A percentile compares a stretch with the other conserved stretches of the same genome.
Conservation (phyloP, 169 alveolate species). For the Plasmodium gonderi region DNA sequence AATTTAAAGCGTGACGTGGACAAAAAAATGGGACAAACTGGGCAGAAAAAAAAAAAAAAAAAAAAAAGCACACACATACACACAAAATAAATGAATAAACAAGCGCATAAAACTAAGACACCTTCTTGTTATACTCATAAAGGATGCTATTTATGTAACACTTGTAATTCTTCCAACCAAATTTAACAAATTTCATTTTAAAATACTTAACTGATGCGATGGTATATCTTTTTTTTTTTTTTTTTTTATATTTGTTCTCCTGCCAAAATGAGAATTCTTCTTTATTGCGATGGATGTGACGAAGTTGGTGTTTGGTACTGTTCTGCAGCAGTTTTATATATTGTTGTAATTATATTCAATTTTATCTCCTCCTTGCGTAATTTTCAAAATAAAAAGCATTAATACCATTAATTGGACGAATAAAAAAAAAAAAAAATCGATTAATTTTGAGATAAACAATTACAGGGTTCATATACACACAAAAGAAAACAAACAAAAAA, state of each 20-base stretch:
- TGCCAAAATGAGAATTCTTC: neutral
- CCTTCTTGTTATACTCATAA: neutral
- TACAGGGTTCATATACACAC: neutral
- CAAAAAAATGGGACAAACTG: neutral
- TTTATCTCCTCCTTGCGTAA: neutral
- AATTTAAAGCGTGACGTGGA: neutral
- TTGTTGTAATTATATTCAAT: neutral
- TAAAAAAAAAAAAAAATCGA: neutral
- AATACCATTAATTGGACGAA: constrained; percentile 6
- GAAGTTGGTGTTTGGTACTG: neutral
- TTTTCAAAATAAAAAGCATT: neutral
- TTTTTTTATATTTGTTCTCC: neutral
- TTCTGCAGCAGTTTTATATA: neutral
- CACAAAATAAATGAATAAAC: neutral
- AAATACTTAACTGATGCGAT: neutral
- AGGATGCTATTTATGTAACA: neutral
- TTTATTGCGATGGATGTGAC: neutral
- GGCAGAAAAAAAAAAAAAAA: neutral
- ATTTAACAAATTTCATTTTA: neutral
- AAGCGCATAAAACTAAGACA: constrained; percentile 7
- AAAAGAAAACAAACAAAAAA: neutral
- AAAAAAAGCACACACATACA: neutral
- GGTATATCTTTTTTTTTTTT: constrained; percentile 35
- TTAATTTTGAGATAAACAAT: neutral
- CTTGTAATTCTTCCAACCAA: neutral